These are phyloP conservation scores for Globisporangium splendens DNA, from an alignment of 352 stramenopile species.

Conservation along the genomic window DNA sequence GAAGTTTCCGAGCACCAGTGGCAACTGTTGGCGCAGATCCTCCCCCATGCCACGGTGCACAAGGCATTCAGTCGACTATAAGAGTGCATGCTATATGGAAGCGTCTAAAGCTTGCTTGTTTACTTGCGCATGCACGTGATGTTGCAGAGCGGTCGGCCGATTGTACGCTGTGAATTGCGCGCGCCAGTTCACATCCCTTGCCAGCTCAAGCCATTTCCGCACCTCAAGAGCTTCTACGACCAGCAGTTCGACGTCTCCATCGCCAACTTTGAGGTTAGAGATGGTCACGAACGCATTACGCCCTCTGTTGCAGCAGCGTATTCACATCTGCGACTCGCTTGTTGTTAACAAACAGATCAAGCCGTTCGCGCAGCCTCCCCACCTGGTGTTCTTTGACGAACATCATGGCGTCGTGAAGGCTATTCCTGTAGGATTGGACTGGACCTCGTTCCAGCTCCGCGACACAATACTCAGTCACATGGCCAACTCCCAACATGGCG, in stretches of 20 bases:
- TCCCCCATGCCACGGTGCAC: conserved; percentile 14
- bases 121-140: not conserved
- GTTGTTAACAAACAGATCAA: conserved; percentile 20
- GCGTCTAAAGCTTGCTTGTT: not conserved
- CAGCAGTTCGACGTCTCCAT: conserved; percentile 7
- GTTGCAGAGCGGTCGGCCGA: conserved; percentile 16
- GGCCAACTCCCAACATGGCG: not conserved
- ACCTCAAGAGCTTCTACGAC: conserved; percentile 26
- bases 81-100: too few relatives aligned
- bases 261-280: conserved; percentile 11
- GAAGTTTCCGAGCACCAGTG: conserved; percentile 16
- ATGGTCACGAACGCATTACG: too few relatives aligned
- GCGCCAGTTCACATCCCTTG: conserved; percentile 39
- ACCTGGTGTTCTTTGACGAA: conserved; percentile 39
- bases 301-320: too few relatives aligned
- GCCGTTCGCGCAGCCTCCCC: conserved; percentile 36
- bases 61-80: too few relatives aligned
- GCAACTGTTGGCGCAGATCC: conserved; percentile 16
- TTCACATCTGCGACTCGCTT: too few relatives aligned
- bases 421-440: conserved; percentile 28
- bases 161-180: conserved; percentile 26
- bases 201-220: conserved; percentile 30
- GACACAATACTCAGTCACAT: conserved; percentile 23
- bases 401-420: conserved; percentile 24
- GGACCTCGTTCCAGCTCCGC: conserved; percentile 39